Base-by-base conservation (phyloP, 2,329 filamentous ascomycete species). In the Colletotrichum scovillei region DNA sequence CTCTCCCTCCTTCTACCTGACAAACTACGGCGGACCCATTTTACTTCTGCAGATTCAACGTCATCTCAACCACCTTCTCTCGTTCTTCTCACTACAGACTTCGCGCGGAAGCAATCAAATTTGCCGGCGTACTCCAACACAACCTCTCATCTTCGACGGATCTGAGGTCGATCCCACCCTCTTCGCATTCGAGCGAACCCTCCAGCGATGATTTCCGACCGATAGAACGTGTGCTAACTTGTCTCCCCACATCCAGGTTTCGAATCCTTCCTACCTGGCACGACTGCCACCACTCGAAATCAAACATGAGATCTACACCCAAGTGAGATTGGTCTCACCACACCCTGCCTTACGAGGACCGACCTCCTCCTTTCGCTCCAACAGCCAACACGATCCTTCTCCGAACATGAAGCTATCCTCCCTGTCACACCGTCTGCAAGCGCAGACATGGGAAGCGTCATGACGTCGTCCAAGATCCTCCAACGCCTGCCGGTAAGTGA, bases 11-110 rank as follows among this genome's bases (percentile, higher is more conserved):
- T n/a, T 46, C 24, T 28, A 32, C 38, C 55, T 42, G 16, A 19
- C 38, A 8, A 42, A 24, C 24, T 8, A 22, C 38, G 16, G 14
- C 11, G 22, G 67, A 38, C 53, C 60, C 67, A 59, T 49, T 64
- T 52, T 59, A 65, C 60, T 69, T 53, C 35, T 69, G 67, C 60
- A 65, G 52, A 69, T 65, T 69, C 52, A 65, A 69, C 67, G 67
- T 65, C 60, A 69, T 65, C 35, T 38, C 62, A 19, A 38, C 35
- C 53, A 19, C 19, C 32, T 38, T 35, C 28, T 5, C 28, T 46
- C 14, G 5, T 49, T 49, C 26, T 35, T 56, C 32, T 16, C 58
- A 63, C 57, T 22, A 67, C 22, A 28, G 22, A 35, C 28, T 19
- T 28, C 16, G 22, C 58, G 32, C 35, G 12, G 35, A 60, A 28